Conservation (phyloP, 768 basidiomycete species). For the Lentinula sp. region DNA sequence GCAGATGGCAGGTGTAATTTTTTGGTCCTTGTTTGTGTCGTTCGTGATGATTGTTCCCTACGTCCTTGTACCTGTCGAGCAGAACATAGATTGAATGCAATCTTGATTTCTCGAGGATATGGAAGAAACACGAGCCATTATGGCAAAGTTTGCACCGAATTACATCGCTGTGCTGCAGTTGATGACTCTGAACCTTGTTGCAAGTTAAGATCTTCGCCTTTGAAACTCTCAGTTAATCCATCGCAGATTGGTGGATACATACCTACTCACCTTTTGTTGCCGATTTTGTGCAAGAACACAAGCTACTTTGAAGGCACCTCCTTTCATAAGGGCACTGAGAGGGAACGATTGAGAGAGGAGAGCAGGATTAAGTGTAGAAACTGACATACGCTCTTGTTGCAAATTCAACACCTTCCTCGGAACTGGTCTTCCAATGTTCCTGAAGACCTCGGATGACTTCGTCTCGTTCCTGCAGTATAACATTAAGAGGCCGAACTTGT, state of each 20-base stretch:
- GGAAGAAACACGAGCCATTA: constrained; percentile 28
- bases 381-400: neutral
- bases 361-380: neutral
- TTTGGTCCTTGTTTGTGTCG: constrained; percentile 18
- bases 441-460: constrained; percentile 10
- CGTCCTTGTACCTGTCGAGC: constrained; percentile 19
- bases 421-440: neutral
- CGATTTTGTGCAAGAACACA: constrained; percentile 19
- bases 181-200: constrained; percentile 11
- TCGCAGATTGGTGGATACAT: neutral
- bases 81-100: constrained; percentile 37
- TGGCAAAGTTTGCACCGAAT: constrained; percentile 37
- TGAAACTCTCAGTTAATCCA: neutral
- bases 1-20: constrained; percentile 11
- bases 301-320: constrained; percentile 22
- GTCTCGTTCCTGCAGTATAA: constrained; percentile 39
- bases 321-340: neutral
- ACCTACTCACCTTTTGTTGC: constrained; percentile 1
- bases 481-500: constrained; percentile 47
- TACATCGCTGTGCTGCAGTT: constrained; percentile 13
- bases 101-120: constrained; percentile 23
- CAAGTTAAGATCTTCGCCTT: neutral
- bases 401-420: neutral
- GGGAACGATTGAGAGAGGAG: neutral
- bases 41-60: constrained; percentile 24